Evolutionary conservation across 345 rosid genomes (phyloP).

Genomic region (Pistacia vera): DNA sequence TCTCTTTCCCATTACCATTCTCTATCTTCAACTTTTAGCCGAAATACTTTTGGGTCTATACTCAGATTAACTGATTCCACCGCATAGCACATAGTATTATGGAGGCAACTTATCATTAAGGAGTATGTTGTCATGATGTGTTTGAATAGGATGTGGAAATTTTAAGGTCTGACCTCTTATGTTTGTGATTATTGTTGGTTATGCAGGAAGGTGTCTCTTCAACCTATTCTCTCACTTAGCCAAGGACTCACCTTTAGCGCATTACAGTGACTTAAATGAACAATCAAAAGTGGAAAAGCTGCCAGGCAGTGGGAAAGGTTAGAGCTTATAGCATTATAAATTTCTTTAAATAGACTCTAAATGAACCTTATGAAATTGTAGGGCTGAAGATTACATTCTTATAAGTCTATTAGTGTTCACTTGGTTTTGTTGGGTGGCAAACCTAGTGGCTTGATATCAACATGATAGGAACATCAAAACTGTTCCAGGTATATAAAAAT

Average conservation of each 20-base stretch:
- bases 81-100: no score
- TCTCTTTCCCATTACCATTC: neutral
- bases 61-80: neutral
- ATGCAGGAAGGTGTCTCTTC: conserved; percentile 72
- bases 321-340: conserved; percentile 27
- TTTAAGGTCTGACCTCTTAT: conserved; percentile 4
- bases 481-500: neutral
- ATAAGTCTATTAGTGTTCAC: neutral
- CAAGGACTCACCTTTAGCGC: conserved; percentile 37
- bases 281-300: conserved; percentile 76
- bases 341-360: conserved; percentile 3
- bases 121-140: conserved; percentile 7
- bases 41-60: conserved; percentile 3
- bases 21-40: neutral
- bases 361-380: neutral
- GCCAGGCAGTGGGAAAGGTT: conserved; percentile 89
- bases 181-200: conserved; percentile 22
- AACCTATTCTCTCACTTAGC: conserved; percentile 71
- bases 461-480: neutral
- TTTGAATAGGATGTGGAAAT: neutral
- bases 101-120: neutral
- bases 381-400: conserved; percentile 16
- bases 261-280: conserved; percentile 32
- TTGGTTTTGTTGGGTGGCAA: neutral
- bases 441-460: neutral